phyloP scores from a whole-genome alignment of 1,284 basidiomycete genomes.

The Chalciporus sp. region DNA sequence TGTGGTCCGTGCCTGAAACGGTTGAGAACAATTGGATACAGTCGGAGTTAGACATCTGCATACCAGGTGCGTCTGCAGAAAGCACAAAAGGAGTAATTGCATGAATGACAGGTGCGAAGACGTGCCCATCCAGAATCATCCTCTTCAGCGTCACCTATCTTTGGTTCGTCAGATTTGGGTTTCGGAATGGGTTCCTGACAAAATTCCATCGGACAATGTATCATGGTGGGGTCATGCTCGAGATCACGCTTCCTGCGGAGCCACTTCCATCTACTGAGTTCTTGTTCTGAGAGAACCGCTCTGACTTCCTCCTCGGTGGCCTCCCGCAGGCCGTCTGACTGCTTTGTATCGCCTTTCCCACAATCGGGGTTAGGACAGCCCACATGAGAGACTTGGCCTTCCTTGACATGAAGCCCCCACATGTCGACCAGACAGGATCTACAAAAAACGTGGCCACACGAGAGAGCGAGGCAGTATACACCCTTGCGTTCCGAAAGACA shows the following conservation, averaged over 20 bases:
- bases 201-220: slow-evolving; percentile 72
- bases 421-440: slow-evolving; percentile 69
- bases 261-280: slow-evolving; percentile 72
- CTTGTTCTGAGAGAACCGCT: slow-evolving; percentile 61
- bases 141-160: slow-evolving; percentile 33
- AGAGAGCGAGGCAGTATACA: slow-evolving; percentile 62
- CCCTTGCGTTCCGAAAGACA: slow-evolving; percentile 75
- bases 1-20: slow-evolving; percentile 70
- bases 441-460: slow-evolving; percentile 75
- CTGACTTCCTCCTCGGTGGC: slow-evolving; percentile 73
- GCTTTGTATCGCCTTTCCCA: slow-evolving; percentile 55
- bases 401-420: slow-evolving; percentile 73
- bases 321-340: slow-evolving; percentile 39
- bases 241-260: slow-evolving; percentile 65
- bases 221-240: slow-evolving; percentile 75
- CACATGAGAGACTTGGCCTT: slow-evolving; percentile 71
- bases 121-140: slow-evolving; percentile 66
- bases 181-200: slow-evolving; percentile 72
- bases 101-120: slow-evolving; percentile 66
- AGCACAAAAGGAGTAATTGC: slow-evolving; percentile 71
- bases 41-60: slow-evolving; percentile 11
- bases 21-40: slow-evolving; percentile 1
- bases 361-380: slow-evolving; percentile 74
- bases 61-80: slow-evolving; percentile 77
- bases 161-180: slow-evolving; percentile 44